A percentile compares a stretch with the other conserved stretches of the same genome.
These are phyloP conservation scores for Lodderomyces jiufengensis DNA, from an alignment of 1,139 yeast species.

Conservation along the genomic window DNA sequence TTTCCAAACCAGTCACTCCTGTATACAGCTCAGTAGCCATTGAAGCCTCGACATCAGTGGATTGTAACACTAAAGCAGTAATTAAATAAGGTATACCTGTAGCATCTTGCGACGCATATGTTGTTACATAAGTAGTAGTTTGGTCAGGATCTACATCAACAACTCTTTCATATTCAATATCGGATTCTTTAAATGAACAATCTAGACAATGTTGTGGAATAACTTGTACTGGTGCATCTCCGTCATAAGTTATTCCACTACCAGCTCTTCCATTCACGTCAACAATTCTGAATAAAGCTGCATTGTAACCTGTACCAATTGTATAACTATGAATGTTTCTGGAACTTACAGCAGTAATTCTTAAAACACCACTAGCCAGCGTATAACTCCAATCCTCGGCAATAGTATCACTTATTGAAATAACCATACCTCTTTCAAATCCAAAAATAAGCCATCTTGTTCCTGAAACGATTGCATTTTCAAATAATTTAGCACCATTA, in stretches of 20 bases:
- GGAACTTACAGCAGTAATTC: background rate
- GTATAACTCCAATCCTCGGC: background rate
- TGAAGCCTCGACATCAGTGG: too few relatives aligned
- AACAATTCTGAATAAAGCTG: background rate
- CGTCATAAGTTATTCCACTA: background rate
- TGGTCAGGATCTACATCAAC: background rate
- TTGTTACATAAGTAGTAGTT: too few relatives aligned
- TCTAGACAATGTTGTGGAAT: background rate
- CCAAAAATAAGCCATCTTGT: background rate
- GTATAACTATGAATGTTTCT: background rate
- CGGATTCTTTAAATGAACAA: background rate
- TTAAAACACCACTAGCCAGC: background rate
- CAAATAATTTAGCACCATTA: too few relatives aligned
- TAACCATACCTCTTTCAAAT: background rate
- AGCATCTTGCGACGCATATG: too few relatives aligned
- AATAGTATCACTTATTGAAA: background rate
- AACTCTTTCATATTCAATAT: background rate
- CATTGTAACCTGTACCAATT: slow-evolving; percentile 1
- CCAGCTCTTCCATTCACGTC: background rate
- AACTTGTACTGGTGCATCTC: background rate
- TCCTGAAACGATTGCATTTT: background rate
- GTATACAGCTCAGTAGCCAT: background rate
- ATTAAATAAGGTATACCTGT: too few relatives aligned
- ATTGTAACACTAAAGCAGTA: background rate
- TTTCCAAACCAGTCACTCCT: too few relatives aligned